phyloP scores from a whole-genome alignment of 305 asterid genomes.

The Rubia tinctorum region DNA sequence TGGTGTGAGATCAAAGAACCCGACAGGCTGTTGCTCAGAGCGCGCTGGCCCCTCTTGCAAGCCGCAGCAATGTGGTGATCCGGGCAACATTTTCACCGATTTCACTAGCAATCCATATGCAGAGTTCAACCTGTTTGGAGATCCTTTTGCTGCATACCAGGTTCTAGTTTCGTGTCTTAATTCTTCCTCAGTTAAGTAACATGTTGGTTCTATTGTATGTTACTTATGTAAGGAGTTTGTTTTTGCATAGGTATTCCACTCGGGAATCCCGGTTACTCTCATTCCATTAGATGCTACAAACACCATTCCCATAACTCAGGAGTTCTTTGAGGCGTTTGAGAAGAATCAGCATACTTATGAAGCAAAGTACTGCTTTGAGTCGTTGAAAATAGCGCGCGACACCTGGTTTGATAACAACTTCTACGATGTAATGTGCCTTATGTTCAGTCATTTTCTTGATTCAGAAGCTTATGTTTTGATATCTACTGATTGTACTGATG shows the following conservation, averaged over 20 bases:
- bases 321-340: conserved; percentile 54
- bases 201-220: no score
- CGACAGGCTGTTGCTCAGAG: conserved; percentile 66
- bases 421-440: conserved; percentile 43
- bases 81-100: conserved; percentile 65
- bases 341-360: conserved; percentile 69
- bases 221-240: background rate
- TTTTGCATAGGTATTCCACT: conserved; percentile 63
- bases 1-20: conserved; percentile 64
- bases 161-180: conserved; percentile 21
- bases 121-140: conserved; percentile 81
- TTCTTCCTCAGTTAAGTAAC: no score
- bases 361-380: conserved; percentile 80
- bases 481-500: background rate
- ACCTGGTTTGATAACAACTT: conserved; percentile 63
- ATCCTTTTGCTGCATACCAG: conserved; percentile 97
- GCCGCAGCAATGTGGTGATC: conserved; percentile 63
- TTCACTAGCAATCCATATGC: conserved; percentile 72
- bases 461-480: conserved; percentile 5
- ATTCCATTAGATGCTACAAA: conserved; percentile 94
- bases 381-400: conserved; percentile 75
- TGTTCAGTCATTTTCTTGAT: background rate
- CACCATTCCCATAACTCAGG: conserved; percentile 62
- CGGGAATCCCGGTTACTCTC: conserved; percentile 75
- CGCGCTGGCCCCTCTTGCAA: conserved; percentile 44